phyloP scores from a whole-genome alignment of 208 protist species.

The Kentomonas sorsogonicus region DNA sequence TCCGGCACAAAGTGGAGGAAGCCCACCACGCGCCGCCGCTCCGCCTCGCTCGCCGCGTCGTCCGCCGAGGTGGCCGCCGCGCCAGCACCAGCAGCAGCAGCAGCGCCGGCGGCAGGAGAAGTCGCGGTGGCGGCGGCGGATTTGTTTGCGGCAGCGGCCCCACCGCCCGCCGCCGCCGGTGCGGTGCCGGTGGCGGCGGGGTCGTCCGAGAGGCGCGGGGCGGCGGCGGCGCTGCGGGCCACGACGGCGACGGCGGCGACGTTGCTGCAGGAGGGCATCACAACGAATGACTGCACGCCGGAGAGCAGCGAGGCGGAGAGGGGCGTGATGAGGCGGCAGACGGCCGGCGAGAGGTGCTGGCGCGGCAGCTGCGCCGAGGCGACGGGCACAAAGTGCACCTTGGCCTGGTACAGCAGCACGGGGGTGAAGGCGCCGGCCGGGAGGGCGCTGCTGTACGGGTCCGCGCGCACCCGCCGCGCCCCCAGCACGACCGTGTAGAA shows the following conservation, averaged over 20 bases:
- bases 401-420: constrained; percentile 61
- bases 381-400: constrained; percentile 65
- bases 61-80: background rate
- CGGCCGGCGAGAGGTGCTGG: constrained; percentile 58
- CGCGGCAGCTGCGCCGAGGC: constrained; percentile 53
- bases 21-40: constrained; percentile 25
- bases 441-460: constrained; percentile 60
- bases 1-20: constrained; percentile 52
- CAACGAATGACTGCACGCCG: constrained; percentile 38
- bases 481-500: constrained; percentile 74
- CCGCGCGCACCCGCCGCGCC: constrained; percentile 48
- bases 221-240: background rate
- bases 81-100: background rate
- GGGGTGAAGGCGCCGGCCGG: constrained; percentile 32
- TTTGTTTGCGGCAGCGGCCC: background rate
- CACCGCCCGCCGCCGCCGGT: background rate
- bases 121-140: background rate
- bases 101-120: background rate
- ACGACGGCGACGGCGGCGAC: constrained; percentile 68
- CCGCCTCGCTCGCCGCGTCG: constrained; percentile 2
- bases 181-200: background rate
- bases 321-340: constrained; percentile 69
- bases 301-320: constrained; percentile 38
- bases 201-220: background rate
- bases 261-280: constrained; percentile 85